Conservation (phyloP, 768 basidiomycete species). For the Chalciporus piperatus region DNA sequence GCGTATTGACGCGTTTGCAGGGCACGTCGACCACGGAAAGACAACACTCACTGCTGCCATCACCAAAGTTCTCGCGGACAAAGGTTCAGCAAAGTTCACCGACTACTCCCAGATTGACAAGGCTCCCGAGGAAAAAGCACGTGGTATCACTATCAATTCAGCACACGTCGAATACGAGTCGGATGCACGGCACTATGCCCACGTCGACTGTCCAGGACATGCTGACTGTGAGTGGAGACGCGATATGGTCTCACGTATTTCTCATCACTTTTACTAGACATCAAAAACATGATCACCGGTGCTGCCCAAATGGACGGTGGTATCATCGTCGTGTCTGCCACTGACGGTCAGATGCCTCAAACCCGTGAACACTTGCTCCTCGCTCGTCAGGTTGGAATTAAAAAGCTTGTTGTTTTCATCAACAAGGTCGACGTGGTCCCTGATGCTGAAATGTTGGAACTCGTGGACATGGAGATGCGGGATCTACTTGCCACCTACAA, state of each 20-base stretch:
- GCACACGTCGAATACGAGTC: slow-evolving; percentile 99
- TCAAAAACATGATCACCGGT: slow-evolving; percentile 99
- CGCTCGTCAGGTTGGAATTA: slow-evolving; percentile 97
- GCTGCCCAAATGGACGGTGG: slow-evolving; percentile 98
- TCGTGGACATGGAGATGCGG: slow-evolving; percentile 99
- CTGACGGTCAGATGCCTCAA: slow-evolving; percentile 99
- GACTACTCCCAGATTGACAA: slow-evolving; percentile 98
- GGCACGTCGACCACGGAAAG: slow-evolving; percentile 98
- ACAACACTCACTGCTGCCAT: slow-evolving; percentile 95
- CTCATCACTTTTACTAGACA: slow-evolving; percentile 50
- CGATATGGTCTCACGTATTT: not conserved
- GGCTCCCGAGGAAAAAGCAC: slow-evolving; percentile 98
- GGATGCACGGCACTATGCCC: slow-evolving; percentile 84
- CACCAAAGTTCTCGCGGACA: slow-evolving; percentile 84
- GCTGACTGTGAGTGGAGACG: slow-evolving; percentile 71
- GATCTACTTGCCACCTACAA: slow-evolving; percentile 90
- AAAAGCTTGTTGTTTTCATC: slow-evolving; percentile 97
- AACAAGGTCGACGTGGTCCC: slow-evolving; percentile 98
- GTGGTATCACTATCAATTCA: slow-evolving; percentile 99
- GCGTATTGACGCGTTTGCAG: slow-evolving; percentile 30
- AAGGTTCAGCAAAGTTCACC: slow-evolving; percentile 78
- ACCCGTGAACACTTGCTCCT: slow-evolving; percentile 97
- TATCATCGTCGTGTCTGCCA: slow-evolving; percentile 96
- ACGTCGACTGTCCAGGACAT: slow-evolving; percentile 97
- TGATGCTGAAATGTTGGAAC: slow-evolving; percentile 97